Percentiles rank a stretch among this genome's conserved stretches.
phyloP scores from a whole-genome alignment of 1,284 basidiomycete species.

The Fomes fomentarius region DNA sequence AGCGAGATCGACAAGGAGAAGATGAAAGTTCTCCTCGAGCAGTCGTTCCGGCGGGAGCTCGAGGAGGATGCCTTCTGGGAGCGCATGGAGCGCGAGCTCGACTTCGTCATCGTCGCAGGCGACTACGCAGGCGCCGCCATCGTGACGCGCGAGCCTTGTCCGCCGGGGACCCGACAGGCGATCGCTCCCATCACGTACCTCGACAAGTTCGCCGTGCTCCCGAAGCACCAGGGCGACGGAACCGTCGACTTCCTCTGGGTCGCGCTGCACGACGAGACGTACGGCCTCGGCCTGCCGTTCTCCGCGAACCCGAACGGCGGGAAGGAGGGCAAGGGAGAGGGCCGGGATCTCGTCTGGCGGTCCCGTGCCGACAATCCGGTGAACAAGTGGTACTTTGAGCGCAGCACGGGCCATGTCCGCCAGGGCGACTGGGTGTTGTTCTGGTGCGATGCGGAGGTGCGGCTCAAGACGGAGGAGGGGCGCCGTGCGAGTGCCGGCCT shows the following conservation, averaged over 20 bases:
- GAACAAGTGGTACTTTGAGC: constrained; percentile 99
- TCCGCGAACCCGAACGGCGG: constrained; percentile 97
- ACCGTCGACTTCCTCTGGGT: constrained; percentile 99
- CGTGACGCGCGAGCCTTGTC: constrained; percentile 81
- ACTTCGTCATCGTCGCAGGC: constrained; percentile 94
- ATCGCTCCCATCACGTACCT: constrained; percentile 81
- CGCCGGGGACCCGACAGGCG: constrained; percentile 33
- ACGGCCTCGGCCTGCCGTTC: constrained; percentile 91
- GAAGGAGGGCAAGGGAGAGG: constrained; percentile 84
- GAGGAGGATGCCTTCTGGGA: constrained; percentile 79
- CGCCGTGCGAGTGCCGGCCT: constrained; percentile 62
- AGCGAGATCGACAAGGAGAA: constrained; percentile 75
- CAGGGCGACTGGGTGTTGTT: constrained; percentile 91
- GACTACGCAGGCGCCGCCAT: constrained; percentile 97
- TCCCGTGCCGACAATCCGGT: constrained; percentile 92
- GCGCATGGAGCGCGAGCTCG: constrained; percentile 77
- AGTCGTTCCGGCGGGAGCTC: constrained; percentile 81
- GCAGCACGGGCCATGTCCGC: constrained; percentile 88
- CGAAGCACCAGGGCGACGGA: constrained; percentile 94
- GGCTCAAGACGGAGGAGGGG: constrained; percentile 67
- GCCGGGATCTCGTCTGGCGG: constrained; percentile 96
- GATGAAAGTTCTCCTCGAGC: constrained; percentile 83
- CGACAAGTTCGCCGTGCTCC: constrained; percentile 98
- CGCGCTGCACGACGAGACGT: constrained; percentile 97
- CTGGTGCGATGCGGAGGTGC: constrained; percentile 97